Percentiles rank a stretch among this genome's conserved stretches.
Conservation (phyloP, 2,329 filamentous ascomycete species). For the Pseudocercospora macadamiae region DNA sequence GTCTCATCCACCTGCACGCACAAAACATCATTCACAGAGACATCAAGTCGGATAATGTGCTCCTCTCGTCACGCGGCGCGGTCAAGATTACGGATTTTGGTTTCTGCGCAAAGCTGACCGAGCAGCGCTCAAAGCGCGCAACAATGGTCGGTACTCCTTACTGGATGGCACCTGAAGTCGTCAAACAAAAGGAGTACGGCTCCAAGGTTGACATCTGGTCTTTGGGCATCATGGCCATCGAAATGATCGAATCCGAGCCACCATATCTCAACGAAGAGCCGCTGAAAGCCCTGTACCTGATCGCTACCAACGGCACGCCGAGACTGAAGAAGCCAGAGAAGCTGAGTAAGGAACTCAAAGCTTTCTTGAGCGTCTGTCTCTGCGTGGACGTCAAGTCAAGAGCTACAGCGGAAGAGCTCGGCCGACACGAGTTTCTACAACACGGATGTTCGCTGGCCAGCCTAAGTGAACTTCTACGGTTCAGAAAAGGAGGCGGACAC, state of each 20-base stretch:
- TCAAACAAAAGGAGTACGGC: conserved; percentile 99
- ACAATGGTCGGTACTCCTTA: conserved; percentile 99
- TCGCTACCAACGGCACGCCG: conserved; percentile 96
- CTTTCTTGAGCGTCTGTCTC: conserved; percentile 92
- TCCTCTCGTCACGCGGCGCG: conserved; percentile 89
- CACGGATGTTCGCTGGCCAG: conserved; percentile 83
- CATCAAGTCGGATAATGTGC: conserved; percentile 98
- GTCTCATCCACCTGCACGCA: conserved; percentile 88
- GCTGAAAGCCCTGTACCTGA: conserved; percentile 93
- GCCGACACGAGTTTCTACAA: conserved; percentile 92
- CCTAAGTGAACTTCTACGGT: conserved; percentile 83
- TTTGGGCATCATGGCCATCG: conserved; percentile 98
- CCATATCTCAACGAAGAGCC: conserved; percentile 98
- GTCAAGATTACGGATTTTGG: conserved; percentile 98
- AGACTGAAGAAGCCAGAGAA: conserved; percentile 98
- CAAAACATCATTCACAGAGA: conserved; percentile 98
- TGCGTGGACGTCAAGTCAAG: conserved; percentile 96
- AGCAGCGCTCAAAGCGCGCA: conserved; percentile 93
- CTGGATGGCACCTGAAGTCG: conserved; percentile 99
- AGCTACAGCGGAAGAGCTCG: conserved; percentile 85
- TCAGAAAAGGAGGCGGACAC: conserved; percentile 68
- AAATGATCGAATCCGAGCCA: conserved; percentile 99
- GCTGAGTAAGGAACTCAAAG: conserved; percentile 95
- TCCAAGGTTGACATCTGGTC: conserved; percentile 99
- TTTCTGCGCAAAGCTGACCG: conserved; percentile 97